phyloP scores from a whole-genome alignment of 2,329 filamentous ascomycete species.

The Westerdykella aurantiaca region DNA sequence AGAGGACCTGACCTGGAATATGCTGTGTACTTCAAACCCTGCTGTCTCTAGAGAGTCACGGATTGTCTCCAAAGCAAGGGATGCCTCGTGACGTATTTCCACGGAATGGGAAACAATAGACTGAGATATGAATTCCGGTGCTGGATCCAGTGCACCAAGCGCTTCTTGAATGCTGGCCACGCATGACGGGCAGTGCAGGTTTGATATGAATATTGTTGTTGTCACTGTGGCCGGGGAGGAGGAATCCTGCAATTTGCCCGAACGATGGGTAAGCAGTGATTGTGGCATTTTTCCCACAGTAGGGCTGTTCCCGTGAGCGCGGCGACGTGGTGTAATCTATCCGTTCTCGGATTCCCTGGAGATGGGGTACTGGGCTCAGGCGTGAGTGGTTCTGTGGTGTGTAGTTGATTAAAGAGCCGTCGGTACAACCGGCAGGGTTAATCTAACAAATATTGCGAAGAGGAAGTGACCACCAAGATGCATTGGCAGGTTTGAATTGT shows the following conservation, averaged over 20 bases:
- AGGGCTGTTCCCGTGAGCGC: constrained; percentile 1
- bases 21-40: constrained; percentile 55
- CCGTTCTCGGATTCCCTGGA: constrained; percentile 5
- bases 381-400: constrained; percentile 12
- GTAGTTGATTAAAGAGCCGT: constrained; percentile 13
- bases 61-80: constrained; percentile 39
- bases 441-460: constrained; percentile 18
- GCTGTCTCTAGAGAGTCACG: constrained; percentile 47
- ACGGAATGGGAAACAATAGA: constrained; percentile 68
- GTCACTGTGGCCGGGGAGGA: constrained; percentile 17
- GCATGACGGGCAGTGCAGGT: constrained; percentile 74
- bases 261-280: constrained; percentile 2
- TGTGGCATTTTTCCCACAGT: constrained; percentile 11
- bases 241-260: constrained; percentile 9
- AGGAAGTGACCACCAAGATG: constrained; percentile 4
- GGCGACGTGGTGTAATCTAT: constrained; percentile 13
- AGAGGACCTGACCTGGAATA: constrained; percentile 32
- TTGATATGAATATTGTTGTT: constrained; percentile 62
- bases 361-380: constrained; percentile 4
- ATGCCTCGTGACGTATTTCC: constrained; percentile 51
- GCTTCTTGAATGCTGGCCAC: constrained; percentile 59
- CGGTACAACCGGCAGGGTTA: constrained; percentile 12
- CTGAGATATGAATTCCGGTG: constrained; percentile 56
- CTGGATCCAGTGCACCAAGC: constrained; percentile 46
- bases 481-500: constrained; percentile 2